phyloP scores from a whole-genome alignment of 176 grass and related monocot species.

The Aegilops tauschii region DNA sequence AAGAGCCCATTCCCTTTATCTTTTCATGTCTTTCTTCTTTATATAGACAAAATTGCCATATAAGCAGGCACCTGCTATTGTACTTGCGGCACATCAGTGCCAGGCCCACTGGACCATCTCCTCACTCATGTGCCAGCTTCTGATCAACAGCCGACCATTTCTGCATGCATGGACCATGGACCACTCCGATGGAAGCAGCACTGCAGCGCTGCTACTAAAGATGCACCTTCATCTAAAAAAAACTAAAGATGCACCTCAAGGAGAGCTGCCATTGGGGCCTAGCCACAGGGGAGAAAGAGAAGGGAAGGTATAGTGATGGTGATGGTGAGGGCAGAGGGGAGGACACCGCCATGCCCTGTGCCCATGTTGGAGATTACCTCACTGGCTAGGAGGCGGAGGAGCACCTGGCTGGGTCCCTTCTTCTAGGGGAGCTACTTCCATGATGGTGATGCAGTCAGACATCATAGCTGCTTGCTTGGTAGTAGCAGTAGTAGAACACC shows the following conservation, averaged over 20 bases:
- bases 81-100: too few relatives aligned
- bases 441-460: background rate
- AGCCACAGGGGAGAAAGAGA: background rate
- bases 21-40: too few relatives aligned
- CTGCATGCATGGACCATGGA: slow-evolving; percentile 6
- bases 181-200: background rate
- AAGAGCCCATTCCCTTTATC: too few relatives aligned
- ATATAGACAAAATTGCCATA: too few relatives aligned
- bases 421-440: background rate
- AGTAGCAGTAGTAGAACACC: background rate
- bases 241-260: slow-evolving; percentile 14
- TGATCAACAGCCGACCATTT: background rate
- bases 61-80: too few relatives aligned
- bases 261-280: background rate
- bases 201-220: background rate
- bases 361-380: slow-evolving; percentile 19
- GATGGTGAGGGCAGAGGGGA: slow-evolving; percentile 10
- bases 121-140: background rate
- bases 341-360: slow-evolving; percentile 9
- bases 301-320: slow-evolving; percentile 13
- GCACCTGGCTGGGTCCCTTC: slow-evolving; percentile 1
- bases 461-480: slow-evolving; percentile 15
- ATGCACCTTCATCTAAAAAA: background rate
- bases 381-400: background rate
- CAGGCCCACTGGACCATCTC: too few relatives aligned